Evolutionary conservation across 1,139 yeast species (phyloP).

Genomic region (Pichia sp.): DNA sequence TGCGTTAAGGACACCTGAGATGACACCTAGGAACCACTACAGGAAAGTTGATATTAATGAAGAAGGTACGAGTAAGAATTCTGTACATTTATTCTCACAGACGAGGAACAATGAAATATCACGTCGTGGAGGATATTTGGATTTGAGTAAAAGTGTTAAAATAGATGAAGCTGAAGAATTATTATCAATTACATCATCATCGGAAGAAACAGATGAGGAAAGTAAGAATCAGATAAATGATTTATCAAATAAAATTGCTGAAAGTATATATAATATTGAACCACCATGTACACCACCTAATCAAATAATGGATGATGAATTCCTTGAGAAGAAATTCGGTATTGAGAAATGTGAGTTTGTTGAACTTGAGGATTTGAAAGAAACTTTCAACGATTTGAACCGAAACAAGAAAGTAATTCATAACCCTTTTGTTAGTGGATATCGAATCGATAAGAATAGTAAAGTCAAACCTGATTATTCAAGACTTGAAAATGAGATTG

Average conservation of each 20-base stretch:
- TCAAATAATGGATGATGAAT: constrained; percentile 21
- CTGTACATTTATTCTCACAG: not conserved
- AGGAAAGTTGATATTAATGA: constrained; percentile 1
- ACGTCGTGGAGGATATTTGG: constrained; percentile 1
- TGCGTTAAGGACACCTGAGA: constrained; percentile 26
- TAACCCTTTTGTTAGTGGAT: constrained; percentile 21
- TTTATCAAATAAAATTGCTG: constrained; percentile 9
- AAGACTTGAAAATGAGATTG: constrained; percentile 23
- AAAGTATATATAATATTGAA: constrained; percentile 12
- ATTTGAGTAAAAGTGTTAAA: constrained; percentile 9
- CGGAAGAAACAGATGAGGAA: constrained; percentile 4
- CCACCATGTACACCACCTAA: constrained; percentile 24
- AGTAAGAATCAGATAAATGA: constrained; percentile 1
- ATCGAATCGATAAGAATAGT: not conserved
- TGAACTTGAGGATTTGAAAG: constrained; percentile 15
- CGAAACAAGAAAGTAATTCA: not conserved
- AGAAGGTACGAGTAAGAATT: not conserved
- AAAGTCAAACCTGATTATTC: constrained; percentile 9
- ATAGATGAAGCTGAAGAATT: not conserved
- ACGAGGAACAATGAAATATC: not conserved
- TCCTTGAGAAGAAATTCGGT: constrained; percentile 19
- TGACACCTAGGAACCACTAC: constrained; percentile 20
- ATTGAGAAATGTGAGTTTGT: constrained; percentile 10
- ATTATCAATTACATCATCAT: not conserved
- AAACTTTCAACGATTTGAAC: constrained; percentile 9